Evolutionary conservation across 164 flowering plant species (phyloP), one percentile per base, ranked within the genome.

Genomic region (Buxus sempervirens): DNA sequence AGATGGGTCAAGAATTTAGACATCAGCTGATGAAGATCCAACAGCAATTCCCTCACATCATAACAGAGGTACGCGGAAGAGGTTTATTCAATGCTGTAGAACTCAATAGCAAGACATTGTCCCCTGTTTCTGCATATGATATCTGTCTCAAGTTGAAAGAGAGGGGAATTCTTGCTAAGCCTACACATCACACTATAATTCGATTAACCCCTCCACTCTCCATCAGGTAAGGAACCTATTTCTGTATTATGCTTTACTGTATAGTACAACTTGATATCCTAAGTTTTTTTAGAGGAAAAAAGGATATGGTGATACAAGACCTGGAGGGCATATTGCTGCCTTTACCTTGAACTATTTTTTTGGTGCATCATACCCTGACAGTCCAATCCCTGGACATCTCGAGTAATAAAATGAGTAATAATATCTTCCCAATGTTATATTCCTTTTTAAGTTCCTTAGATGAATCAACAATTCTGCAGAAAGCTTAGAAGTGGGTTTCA

Each of bases 141-240:
- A 75, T 92, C 58, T 92, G 98, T 67, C 80, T 92, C 66, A 88
- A 84, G 81, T 72, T 92, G 76, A 95, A 92, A 78, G 98, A 87
- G 59, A 88, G 98, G 80, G 97, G 98, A 67, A 79, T 92, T 81
- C 97, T 95, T 76, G 97, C 99, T 4, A 95, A 95, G 81, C 97
- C 99, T 26, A 93, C 99, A 9, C 98, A 92, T 73, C 77, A 88
- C 70, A 82, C 95, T 32, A 88, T 89, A 51, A 90, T 95, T 57
- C 82, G 99, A 57, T 73, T 95, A 57, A 94, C 98, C n/a, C n/a
- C 99, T 66, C 99, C 99, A 14, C 91, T 92, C 20, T 86, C 84
- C 64, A 81, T 95, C 54, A 92, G 99, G 99, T 92, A 78, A 54
- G 51, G 12, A 56, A 15, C 23, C 24, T 9, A 24, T 48, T 36